A percentile compares a stretch with the other conserved stretches of the same genome.
phyloP scores from a whole-genome alignment of 208 protist species.

The Trypanosoma platydactyli region DNA sequence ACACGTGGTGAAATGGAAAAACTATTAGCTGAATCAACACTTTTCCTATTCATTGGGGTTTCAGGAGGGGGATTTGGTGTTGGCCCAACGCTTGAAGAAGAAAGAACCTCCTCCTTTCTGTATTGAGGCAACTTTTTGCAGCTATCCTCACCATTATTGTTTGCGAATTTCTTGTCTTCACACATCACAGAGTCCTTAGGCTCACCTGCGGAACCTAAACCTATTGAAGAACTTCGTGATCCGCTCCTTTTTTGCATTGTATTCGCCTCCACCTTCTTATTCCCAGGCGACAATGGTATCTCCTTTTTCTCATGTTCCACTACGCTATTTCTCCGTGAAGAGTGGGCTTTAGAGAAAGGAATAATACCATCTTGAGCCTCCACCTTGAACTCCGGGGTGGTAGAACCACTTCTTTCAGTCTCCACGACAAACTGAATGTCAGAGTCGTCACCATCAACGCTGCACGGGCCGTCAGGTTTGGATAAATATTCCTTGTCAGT shows the following conservation, averaged over 20 bases:
- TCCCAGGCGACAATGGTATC: not conserved
- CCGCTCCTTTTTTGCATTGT: not conserved
- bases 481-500: not conserved
- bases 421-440: slow-evolving; percentile 27
- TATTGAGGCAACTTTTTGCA: too few species aligned
- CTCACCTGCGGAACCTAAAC: not conserved
- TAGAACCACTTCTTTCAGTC: not conserved
- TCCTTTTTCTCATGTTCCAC: not conserved
- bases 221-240: not conserved
- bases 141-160: too few species aligned
- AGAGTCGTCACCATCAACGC: slow-evolving; percentile 10
- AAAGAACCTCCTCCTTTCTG: too few species aligned
- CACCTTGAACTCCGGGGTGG: not conserved
- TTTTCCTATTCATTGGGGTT: slow-evolving; percentile 2
- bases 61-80: too few species aligned
- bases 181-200: too few species aligned
- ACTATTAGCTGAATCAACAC: not conserved
- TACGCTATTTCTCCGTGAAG: not conserved
- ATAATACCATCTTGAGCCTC: not conserved
- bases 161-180: too few species aligned
- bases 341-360: slow-evolving; percentile 2
- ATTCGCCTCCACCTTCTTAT: not conserved
- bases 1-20: slow-evolving; percentile 1
- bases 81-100: too few species aligned
- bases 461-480: slow-evolving; percentile 8